Evolutionary conservation across 257 asterid genomes (phyloP).

Genomic region (Petrea volubilis): DNA sequence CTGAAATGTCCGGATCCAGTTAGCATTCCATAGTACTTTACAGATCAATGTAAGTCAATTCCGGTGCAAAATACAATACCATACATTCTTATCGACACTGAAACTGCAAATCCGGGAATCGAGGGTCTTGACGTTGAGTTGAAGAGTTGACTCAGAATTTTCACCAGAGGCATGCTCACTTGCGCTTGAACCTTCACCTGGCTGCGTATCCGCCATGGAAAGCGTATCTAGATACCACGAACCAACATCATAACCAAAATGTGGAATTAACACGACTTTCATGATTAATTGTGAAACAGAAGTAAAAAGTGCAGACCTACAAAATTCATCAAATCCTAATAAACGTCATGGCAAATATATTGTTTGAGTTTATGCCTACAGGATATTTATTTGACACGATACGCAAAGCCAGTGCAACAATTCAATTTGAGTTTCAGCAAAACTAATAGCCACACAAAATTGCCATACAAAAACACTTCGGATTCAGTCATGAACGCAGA

Average conservation of each 20-base stretch:
- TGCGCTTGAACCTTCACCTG: constrained; percentile 51
- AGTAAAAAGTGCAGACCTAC: too few relatives aligned
- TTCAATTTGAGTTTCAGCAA: too few relatives aligned
- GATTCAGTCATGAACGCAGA: not conserved
- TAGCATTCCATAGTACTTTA: not conserved
- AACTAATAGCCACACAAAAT: too few relatives aligned
- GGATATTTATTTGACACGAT: too few relatives aligned
- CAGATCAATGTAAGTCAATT: not conserved
- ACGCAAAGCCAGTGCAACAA: too few relatives aligned
- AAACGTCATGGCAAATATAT: too few relatives aligned
- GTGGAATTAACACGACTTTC: not conserved
- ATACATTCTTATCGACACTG: constrained; percentile 72
- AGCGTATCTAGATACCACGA: constrained; percentile 24
- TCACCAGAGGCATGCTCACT: constrained; percentile 48
- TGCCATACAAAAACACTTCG: not conserved
- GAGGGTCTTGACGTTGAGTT: constrained; percentile 85
- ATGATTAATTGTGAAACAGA: not conserved
- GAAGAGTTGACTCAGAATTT: constrained; percentile 59
- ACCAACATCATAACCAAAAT: not conserved
- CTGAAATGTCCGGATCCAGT: constrained; percentile 31
- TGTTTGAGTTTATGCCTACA: too few relatives aligned
- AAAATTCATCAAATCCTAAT: too few relatives aligned
- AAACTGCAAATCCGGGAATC: constrained; percentile 66
- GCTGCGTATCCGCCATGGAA: constrained; percentile 63
- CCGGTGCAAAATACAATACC: not conserved